phyloP scores from a whole-genome alignment of 2,329 filamentous ascomycete species.

The Tolypocladium album region DNA sequence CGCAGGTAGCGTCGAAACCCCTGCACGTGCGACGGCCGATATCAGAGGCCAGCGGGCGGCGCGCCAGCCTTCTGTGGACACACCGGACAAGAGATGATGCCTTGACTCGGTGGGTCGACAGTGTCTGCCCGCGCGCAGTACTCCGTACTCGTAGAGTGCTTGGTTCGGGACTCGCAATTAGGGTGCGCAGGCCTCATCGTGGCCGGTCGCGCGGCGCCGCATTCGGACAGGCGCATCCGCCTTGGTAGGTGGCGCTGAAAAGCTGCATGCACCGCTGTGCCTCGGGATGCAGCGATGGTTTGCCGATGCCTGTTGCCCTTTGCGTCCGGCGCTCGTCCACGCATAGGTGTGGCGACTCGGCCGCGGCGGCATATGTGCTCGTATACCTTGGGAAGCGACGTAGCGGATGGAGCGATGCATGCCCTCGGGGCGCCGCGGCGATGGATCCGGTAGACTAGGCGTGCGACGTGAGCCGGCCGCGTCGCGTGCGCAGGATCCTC shows the following conservation, averaged over 20 bases:
- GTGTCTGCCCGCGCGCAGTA: neutral
- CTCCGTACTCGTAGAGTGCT: neutral
- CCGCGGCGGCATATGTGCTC: neutral
- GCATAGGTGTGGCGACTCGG: neutral
- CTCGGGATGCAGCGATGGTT: neutral
- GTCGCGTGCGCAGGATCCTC: neutral
- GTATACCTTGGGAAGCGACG: neutral
- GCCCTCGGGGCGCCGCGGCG: neutral
- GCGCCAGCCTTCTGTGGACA: neutral
- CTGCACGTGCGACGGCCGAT: constrained; percentile 20
- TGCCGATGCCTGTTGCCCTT: neutral
- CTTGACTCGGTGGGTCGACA: neutral
- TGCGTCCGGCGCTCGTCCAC: neutral
- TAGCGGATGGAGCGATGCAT: neutral
- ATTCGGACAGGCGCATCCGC: neutral
- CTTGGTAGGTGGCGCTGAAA: neutral
- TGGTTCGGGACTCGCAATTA: neutral
- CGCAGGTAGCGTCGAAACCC: constrained; percentile 14
- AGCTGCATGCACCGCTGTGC: neutral
- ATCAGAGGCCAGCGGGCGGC: constrained; percentile 15
- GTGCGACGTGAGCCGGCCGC: neutral
- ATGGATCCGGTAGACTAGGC: neutral
- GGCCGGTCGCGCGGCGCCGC: neutral
- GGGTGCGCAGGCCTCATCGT: neutral
- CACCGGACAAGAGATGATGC: neutral